Evolutionary conservation across 768 basidiomycete species (phyloP).

Genomic region (Daedalea quercina): DNA sequence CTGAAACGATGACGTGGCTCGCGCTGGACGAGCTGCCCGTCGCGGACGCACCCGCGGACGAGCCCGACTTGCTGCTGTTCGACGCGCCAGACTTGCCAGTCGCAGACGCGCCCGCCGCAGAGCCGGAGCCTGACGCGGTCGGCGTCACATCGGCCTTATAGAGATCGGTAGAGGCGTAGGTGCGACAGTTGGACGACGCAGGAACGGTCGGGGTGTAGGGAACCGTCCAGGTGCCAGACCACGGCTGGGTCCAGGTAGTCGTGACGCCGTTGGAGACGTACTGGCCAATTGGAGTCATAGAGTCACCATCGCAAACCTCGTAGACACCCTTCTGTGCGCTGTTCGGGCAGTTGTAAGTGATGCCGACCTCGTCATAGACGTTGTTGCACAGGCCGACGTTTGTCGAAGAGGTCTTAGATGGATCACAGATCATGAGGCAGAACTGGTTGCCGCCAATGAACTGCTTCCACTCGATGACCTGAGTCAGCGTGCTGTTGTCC

Average conservation of each 20-base stretch:
- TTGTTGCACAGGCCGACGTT: constrained; percentile 58
- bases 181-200: constrained; percentile 37
- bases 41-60: constrained; percentile 1
- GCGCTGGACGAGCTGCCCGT: constrained; percentile 15
- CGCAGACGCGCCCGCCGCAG: constrained; percentile 10
- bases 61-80: constrained; percentile 6
- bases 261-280: constrained; percentile 35
- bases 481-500: constrained; percentile 37
- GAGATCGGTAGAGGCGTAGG: constrained; percentile 29
- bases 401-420: constrained; percentile 32
- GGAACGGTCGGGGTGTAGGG: constrained; percentile 37
- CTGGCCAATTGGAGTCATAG: constrained; percentile 53
- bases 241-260: constrained; percentile 40
- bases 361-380: constrained; percentile 70
- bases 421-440: constrained; percentile 73
- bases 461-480: constrained; percentile 68
- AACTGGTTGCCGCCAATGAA: constrained; percentile 64
- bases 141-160: constrained; percentile 21
- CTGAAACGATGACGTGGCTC: constrained; percentile 21
- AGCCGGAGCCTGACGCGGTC: constrained; percentile 7
- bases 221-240: constrained; percentile 33
- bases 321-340: constrained; percentile 51
- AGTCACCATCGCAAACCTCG: constrained; percentile 58
- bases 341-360: constrained; percentile 66
- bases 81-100: too few relatives aligned